Evolutionary conservation across 2,329 filamentous ascomycete genomes (phyloP), one percentile per base, ranked within the genome.

Genomic region (Cytospora piceicola): DNA sequence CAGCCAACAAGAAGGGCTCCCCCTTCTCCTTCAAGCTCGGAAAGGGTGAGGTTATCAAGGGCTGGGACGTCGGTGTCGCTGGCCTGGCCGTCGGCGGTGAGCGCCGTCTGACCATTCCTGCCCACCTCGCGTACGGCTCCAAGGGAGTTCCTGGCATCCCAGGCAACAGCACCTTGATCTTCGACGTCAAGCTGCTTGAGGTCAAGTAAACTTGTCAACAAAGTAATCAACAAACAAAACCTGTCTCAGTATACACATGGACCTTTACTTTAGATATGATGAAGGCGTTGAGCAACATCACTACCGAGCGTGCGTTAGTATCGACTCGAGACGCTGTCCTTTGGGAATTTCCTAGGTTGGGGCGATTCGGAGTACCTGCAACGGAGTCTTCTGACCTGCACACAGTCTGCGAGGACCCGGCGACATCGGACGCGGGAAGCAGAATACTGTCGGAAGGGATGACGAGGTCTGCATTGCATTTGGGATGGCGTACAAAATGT

Each of bases 1-100:
- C 73, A 94, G 92, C 93, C 79, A 98, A 99, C 87, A 99, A 98
- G 87, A 97, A 96, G 84, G 95, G 95, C 74, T 94, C 96, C 83
- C 94, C 96, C 66, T 99, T 99, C 83, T 86, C 86, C 71, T 98
- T 98, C 88, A 96, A 94, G 85, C 88, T 96, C 68, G 96, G 95
- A 72, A 88, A 89, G 76, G 94, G 94, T 68, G 92, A 98, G 79
- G 96, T 99, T 74, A 99, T 99, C 84, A 95, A 96, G 86, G 95
- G 95, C 72, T 98, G 95, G 96, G 96, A 99, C 78, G 87, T 98
- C 70, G 95, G 95, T 80, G 83, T 99, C 72, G 85, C 86, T 72
- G 96, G 96, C 80, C 97, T 99, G 93, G 84, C 89, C 72, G 90
- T 94, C 72, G 95, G 95, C 75, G 93, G 93, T 74, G 96, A 99